A percentile compares a stretch with the other conserved stretches of the same genome.
Conservation (phyloP, 331 rosid genomes). For the Pyracantha coccinea region DNA sequence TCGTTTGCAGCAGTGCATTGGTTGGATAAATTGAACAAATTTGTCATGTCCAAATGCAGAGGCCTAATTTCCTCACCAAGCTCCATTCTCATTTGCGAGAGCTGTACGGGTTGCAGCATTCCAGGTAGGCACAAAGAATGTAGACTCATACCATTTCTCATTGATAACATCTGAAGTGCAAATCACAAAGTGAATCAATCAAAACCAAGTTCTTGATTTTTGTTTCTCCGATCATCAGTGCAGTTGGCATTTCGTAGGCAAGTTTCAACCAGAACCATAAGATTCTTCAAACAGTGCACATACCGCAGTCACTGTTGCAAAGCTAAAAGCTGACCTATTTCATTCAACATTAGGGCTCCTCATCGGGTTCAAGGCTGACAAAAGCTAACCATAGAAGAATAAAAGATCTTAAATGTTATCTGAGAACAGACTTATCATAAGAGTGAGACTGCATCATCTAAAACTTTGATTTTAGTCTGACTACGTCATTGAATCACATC, state of each 20-base stretch:
- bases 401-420: not conserved
- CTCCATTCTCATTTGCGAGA: conserved; percentile 41
- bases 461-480: not conserved
- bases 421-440: not conserved
- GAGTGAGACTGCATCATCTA: not conserved
- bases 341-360: not conserved
- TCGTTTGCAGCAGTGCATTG: conserved; percentile 30
- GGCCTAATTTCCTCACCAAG: conserved; percentile 43
- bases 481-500: not conserved
- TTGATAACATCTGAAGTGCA: conserved; percentile 63
- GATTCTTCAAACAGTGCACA: not conserved
- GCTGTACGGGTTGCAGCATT: conserved; percentile 35
- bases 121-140: conserved; percentile 63
- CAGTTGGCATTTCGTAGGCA: not conserved
- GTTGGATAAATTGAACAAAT: conserved; percentile 25
- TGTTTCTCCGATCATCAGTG: not conserved
- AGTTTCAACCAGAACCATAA: not conserved
- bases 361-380: not conserved
- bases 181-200: conserved; percentile 6
- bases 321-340: not conserved
- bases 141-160: conserved; percentile 76
- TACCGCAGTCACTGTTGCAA: not conserved
- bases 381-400: not conserved
- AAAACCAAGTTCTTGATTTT: not conserved
- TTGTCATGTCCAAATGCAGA: conserved; percentile 37